phyloP scores from a whole-genome alignment of 176 grass and related monocot species.

The Eragrostis nindensis region DNA sequence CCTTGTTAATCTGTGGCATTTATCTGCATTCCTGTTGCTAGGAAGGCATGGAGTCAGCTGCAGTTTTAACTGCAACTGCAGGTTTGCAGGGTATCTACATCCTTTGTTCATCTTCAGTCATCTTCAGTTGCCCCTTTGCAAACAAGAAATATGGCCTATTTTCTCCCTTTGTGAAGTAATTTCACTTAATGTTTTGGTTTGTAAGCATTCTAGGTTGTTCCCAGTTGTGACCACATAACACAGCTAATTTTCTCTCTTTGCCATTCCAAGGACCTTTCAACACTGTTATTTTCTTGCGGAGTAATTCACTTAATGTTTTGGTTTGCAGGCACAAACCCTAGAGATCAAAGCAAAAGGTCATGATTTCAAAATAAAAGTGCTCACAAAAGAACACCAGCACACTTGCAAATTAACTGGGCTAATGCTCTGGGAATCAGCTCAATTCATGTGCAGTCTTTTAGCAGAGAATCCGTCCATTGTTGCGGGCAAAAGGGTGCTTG shows the following conservation, averaged over 20 bases:
- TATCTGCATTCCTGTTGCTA: not conserved
- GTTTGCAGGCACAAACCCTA: constrained; percentile 52
- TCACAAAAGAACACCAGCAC: constrained; percentile 86
- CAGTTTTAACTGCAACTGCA: constrained; percentile 7
- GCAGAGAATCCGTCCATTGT: constrained; percentile 82
- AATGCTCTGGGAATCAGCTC: constrained; percentile 95
- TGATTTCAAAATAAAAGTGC: constrained; percentile 74
- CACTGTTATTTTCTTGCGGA: constrained; percentile 23
- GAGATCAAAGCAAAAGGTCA: constrained; percentile 60
- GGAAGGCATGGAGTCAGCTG: constrained; percentile 7
- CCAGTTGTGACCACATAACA: not conserved
- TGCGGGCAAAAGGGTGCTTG: constrained; percentile 75
- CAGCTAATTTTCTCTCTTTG: not conserved
- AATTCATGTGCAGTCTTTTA: constrained; percentile 75
- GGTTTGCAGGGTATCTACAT: not conserved
- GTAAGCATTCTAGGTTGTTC: not conserved
- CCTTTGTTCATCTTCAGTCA: constrained; percentile 4
- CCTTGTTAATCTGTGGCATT: not conserved
- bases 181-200: no score
- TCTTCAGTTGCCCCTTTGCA: not conserved
- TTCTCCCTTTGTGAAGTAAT: no score
- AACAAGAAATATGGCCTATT: no score
- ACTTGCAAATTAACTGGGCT: constrained; percentile 90
- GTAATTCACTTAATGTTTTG: constrained; percentile 18
- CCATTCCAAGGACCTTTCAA: not conserved